Conservation (phyloP, 331 rosid genomes). For the Rhamnella rubrinervis region DNA sequence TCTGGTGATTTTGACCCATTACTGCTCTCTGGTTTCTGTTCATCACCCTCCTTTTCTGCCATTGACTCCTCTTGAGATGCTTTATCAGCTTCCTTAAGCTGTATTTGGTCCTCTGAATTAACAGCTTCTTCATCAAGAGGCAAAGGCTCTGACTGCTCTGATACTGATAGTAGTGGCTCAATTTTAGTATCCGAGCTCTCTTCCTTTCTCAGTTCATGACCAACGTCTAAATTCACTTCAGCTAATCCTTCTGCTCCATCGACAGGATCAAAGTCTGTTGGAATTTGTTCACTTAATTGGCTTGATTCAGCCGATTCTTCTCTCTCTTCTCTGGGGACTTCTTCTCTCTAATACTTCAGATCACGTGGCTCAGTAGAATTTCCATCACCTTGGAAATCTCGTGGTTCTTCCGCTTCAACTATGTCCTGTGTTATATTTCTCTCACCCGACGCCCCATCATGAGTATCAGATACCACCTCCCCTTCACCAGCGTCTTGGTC, state of each 20-base stretch:
- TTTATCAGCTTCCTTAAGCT: slow-evolving; percentile 16
- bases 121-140: slow-evolving; percentile 15
- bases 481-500: slow-evolving; percentile 37
- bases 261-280: slow-evolving; percentile 29
- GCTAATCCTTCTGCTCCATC: slow-evolving; percentile 36
- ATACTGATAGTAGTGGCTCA: slow-evolving; percentile 1
- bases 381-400: slow-evolving; percentile 25
- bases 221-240: slow-evolving; percentile 20
- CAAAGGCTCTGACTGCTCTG: slow-evolving; percentile 26
- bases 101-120: background rate
- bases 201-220: slow-evolving; percentile 20
- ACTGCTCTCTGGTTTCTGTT: slow-evolving; percentile 20
- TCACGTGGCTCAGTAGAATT: slow-evolving; percentile 16
- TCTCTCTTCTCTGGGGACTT: slow-evolving; percentile 24
- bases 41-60: slow-evolving; percentile 21
- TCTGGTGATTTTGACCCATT: background rate
- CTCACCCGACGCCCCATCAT: slow-evolving; percentile 19
- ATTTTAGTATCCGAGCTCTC: slow-evolving; percentile 15
- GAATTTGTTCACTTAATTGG: slow-evolving; percentile 31
- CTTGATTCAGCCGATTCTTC: slow-evolving; percentile 20
- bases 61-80: slow-evolving; percentile 20
- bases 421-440: background rate
- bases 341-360: slow-evolving; percentile 22
- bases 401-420: slow-evolving; percentile 15
- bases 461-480: slow-evolving; percentile 19